Evolutionary conservation across 306 rosid species (phyloP), one percentile per base, ranked within the genome.

Genomic region (Bauhinia variegata): DNA sequence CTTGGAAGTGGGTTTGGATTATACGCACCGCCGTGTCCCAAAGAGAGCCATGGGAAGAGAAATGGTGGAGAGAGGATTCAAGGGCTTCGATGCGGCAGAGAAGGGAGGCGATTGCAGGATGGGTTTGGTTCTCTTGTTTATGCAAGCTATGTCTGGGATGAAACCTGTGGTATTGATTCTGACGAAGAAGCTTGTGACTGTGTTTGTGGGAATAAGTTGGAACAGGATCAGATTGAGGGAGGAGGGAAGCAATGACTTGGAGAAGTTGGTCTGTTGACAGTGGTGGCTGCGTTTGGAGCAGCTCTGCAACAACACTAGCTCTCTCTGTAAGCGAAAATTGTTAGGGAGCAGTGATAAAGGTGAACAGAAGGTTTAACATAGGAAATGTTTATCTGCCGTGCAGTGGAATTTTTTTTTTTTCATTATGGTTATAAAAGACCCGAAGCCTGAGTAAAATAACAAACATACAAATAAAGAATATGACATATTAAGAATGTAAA

Each of bases 1-100:
- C 83, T 8, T 96, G 90, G 71, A 88, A 95, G 51, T 86, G 92
- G 75, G 85, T 83, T 70, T 95, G 99, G 34, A 95, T 88, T 0
- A 85, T 73, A 10, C 88, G 81, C 7, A 96, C 96, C 0, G 99
- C 95, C 0, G 76, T 50, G 61, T 90, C 83, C 28, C 89, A 82
- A 6, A 90, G 96, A 63, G 97, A 82, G 18, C 32, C 14, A 74
- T 56, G 61, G 4, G 63, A 67, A 65, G 83, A 72, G 62, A 74
- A 14, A 7, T 30, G 78, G 67, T 12, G 79, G 65, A 92, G 82
- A 32, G 90, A 82, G 68, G 96, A 82, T 68, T 93, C 99, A 0
- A 93, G 96, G 74, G 92, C 86, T 77, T 93, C 90, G 78, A 93
- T 82, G 64, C 96, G 95, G 43, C 70, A 46, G 34, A 86, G 68